A percentile compares a stretch with the other conserved stretches of the same genome.
Evolutionary conservation across 2,329 filamentous ascomycete genomes (phyloP).

Genomic region (Exophiala calicioides): DNA sequence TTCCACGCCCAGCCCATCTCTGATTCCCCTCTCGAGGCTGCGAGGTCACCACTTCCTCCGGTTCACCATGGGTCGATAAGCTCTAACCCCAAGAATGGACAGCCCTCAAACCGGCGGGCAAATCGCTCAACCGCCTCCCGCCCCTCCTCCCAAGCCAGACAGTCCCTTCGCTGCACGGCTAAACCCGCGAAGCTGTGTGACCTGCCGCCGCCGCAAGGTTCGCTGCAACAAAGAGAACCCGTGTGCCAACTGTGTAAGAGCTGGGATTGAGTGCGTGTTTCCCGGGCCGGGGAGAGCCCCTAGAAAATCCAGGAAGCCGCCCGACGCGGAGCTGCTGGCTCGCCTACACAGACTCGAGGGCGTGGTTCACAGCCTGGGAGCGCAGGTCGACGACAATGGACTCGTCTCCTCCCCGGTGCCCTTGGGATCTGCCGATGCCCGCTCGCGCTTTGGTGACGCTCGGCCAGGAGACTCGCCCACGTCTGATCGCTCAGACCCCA

Average conservation of each 20-base stretch:
- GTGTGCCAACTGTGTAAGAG: conserved; percentile 51
- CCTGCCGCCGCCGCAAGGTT: conserved; percentile 50
- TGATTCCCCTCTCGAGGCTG: no score
- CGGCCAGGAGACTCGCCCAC: conserved; percentile 12
- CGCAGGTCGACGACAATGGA: conserved; percentile 40
- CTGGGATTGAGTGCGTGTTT: conserved; percentile 62
- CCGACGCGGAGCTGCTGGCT: conserved; percentile 61
- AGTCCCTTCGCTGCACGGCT: conserved; percentile 24
- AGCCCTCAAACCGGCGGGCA: no score
- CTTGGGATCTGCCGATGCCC: conserved; percentile 18
- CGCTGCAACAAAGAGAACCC: conserved; percentile 51
- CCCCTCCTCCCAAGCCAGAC: neutral
- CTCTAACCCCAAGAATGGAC: no score
- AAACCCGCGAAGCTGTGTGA: conserved; percentile 48
- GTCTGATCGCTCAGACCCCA: conserved; percentile 16
- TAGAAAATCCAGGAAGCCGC: conserved; percentile 58
- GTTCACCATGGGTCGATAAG: no score
- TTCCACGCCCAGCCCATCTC: no score
- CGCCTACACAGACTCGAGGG: conserved; percentile 60
- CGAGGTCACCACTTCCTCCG: no score
- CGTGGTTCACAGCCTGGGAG: conserved; percentile 61
- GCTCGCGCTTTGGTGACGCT: conserved; percentile 20
- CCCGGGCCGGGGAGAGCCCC: conserved; percentile 63
- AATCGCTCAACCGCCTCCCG: no score
- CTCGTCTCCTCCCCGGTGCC: conserved; percentile 14